Evolutionary conservation across 352 stramenopile genomes (phyloP).

Genomic region (Thalassiosira exigua): DNA sequence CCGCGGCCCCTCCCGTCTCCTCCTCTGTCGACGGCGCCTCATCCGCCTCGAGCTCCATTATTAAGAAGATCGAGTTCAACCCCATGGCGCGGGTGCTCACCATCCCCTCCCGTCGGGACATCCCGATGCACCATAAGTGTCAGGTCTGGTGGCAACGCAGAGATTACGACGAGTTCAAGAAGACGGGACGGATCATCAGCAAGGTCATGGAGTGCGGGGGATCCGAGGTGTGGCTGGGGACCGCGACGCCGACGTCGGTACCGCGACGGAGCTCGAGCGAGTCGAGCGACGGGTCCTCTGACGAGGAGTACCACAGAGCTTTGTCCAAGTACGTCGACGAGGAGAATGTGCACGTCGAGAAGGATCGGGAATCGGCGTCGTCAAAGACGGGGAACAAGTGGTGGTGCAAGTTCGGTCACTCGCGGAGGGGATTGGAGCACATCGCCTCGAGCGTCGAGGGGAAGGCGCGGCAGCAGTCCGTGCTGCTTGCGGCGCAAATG

Average conservation of each 20-base stretch:
- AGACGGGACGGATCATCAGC: slow-evolving; percentile 80
- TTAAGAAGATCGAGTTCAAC: slow-evolving; percentile 60
- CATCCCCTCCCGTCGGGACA: slow-evolving; percentile 68
- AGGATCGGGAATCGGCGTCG: neutral
- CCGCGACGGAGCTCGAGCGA: slow-evolving; percentile 7
- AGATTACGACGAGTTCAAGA: slow-evolving; percentile 85
- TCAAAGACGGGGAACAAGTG: slow-evolving; percentile 72
- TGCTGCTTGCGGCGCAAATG: slow-evolving; percentile 61
- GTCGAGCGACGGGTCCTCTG: neutral
- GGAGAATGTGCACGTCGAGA: slow-evolving; percentile 31
- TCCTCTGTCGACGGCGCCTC: neutral
- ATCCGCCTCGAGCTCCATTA: neutral
- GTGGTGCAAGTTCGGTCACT: slow-evolving; percentile 86
- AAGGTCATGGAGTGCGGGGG: slow-evolving; percentile 83
- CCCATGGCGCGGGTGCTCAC: slow-evolving; percentile 78
- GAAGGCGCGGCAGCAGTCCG: slow-evolving; percentile 73
- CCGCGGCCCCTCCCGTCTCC: no score
- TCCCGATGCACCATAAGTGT: slow-evolving; percentile 63
- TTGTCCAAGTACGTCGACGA: slow-evolving; percentile 35
- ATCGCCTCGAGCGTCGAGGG: slow-evolving; percentile 81
- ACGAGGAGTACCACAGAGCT: slow-evolving; percentile 38
- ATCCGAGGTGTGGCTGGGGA: slow-evolving; percentile 81
- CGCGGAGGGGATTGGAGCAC: slow-evolving; percentile 81
- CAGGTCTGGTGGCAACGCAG: slow-evolving; percentile 82
- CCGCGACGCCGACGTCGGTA: slow-evolving; percentile 62